Evolutionary conservation across 768 basidiomycete species (phyloP).

Genomic region (Tricholoma terreum): DNA sequence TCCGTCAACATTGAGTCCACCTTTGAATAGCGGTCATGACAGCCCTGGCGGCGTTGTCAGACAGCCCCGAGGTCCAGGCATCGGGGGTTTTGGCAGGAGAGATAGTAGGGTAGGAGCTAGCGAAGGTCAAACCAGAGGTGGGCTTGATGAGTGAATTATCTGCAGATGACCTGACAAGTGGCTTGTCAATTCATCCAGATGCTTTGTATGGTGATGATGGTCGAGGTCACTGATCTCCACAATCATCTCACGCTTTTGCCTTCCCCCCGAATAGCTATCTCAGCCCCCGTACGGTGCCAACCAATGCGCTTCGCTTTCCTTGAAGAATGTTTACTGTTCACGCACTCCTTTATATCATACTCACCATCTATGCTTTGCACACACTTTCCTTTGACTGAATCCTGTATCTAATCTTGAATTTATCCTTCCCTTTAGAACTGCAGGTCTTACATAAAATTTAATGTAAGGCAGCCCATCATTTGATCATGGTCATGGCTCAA

Average conservation of each 20-base stretch:
- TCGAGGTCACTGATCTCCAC: slow-evolving; percentile 32
- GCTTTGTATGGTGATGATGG: slow-evolving; percentile 45
- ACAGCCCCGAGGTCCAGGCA: slow-evolving; percentile 82
- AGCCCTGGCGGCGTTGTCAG: slow-evolving; percentile 61
- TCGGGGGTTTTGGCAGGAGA: slow-evolving; percentile 68
- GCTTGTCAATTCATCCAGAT: slow-evolving; percentile 39
- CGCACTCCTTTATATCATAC: slow-evolving; percentile 30
- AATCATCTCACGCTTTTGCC: slow-evolving; percentile 12
- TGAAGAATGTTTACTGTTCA: slow-evolving; percentile 29
- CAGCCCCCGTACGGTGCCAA: slow-evolving; percentile 21
- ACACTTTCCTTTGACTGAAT: slow-evolving; percentile 15
- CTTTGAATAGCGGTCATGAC: slow-evolving; percentile 45
- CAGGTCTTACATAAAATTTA: neutral
- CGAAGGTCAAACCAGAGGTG: slow-evolving; percentile 55
- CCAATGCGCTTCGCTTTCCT: slow-evolving; percentile 30
- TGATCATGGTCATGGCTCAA: too few relatives aligned
- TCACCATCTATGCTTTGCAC: slow-evolving; percentile 31
- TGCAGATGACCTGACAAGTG: slow-evolving; percentile 70
- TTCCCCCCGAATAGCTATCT: slow-evolving; percentile 15
- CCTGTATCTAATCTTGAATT: slow-evolving; percentile 17
- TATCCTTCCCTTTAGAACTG: neutral
- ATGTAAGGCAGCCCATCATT: too few relatives aligned
- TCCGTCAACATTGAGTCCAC: slow-evolving; percentile 52
- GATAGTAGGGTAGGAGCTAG: slow-evolving; percentile 52
- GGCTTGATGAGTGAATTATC: slow-evolving; percentile 85